Base-by-base conservation (phyloP, 1,139 yeast species). In the Hansenula anomala region DNA sequence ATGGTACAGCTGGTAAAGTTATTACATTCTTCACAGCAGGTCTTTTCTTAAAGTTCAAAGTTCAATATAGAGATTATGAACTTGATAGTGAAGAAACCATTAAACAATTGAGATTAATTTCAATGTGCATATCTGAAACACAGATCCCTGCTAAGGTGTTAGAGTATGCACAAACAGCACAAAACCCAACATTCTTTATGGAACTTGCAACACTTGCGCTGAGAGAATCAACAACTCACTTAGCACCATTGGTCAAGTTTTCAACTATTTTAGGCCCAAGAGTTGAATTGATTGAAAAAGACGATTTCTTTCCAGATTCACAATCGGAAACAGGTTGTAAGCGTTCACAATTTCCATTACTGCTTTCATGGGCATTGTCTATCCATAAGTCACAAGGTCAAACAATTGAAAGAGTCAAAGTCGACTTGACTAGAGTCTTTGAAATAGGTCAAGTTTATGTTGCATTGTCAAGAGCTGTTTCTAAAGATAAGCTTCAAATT, bases 301-400 rank as follows among this genome's bases (percentile, higher is more conserved):
- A 71, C 38, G 73, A 68, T 6, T 78, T 78, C 44, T 25, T 28
- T 6, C 42, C 35, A 19, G 51, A 51, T 41, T 39, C 39, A 17
- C 51, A 47, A 12, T 39, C 48, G 16, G 44, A 48, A 3, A 37
- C 44, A 18, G 43, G 36, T 11, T 39, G 46, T 15, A 40, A 56
- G 37, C 70, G 94, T 48, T 52, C 46, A 0, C 96, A 88, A 56
- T 51, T 86, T 5, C 97, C 96, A 0, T 65, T 88, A 28, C 66
- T 86, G 39, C 66, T 85, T 28, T 80, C 96, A 12, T 88, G 96
- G 95, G 95, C 96, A 0, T 63, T 88, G 52, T 86, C 96, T 0
- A 88, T 88, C 38, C 97, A 88, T 59, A 88, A 88, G 55, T 81
- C 96, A 0, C 97, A 88, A 61, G 97, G 97, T 2, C 96, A 88